Conservation (phyloP, 805 yeast species). For the Wickerhamomyces strasburgensis region DNA sequence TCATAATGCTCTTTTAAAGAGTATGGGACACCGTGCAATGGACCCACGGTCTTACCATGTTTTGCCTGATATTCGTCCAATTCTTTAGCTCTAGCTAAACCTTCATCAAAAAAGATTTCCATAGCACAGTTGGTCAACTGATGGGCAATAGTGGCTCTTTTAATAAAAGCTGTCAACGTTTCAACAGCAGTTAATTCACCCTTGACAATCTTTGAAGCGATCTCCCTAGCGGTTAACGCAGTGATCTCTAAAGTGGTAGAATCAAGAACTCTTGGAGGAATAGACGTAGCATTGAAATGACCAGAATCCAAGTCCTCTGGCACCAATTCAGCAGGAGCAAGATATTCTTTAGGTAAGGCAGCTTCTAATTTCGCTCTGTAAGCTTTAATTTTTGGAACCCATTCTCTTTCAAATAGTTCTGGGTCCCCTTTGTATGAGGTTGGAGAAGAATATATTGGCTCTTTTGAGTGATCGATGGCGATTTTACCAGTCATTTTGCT, state of each 20-base stretch:
- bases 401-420: conserved; percentile 12
- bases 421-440: conserved; percentile 14
- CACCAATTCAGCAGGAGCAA: conserved; percentile 13
- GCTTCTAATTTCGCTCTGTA: conserved; percentile 14
- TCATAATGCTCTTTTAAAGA: conserved; percentile 63
- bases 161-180: conserved; percentile 50
- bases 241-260: conserved; percentile 14
- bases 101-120: conserved; percentile 61
- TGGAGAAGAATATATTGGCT: conserved; percentile 5
- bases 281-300: conserved; percentile 20
- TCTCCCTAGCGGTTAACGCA: conserved; percentile 8
- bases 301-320: conserved; percentile 21
- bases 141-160: conserved; percentile 48
- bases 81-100: conserved; percentile 47
- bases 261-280: conserved; percentile 21
- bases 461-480: conserved; percentile 14
- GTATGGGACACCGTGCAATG: conserved; percentile 64
- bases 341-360: conserved; percentile 19
- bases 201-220: conserved; percentile 11
- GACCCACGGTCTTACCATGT: conserved; percentile 55
- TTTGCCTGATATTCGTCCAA: conserved; percentile 46
- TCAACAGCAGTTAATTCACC: conserved; percentile 34
- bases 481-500: neutral
- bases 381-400: conserved; percentile 23
- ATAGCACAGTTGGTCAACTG: conserved; percentile 54